A percentile compares a stretch with the other conserved stretches of the same genome.
Evolutionary conservation across 2,329 filamentous ascomycete genomes (phyloP).

Genomic region (Trichophyton simii): DNA sequence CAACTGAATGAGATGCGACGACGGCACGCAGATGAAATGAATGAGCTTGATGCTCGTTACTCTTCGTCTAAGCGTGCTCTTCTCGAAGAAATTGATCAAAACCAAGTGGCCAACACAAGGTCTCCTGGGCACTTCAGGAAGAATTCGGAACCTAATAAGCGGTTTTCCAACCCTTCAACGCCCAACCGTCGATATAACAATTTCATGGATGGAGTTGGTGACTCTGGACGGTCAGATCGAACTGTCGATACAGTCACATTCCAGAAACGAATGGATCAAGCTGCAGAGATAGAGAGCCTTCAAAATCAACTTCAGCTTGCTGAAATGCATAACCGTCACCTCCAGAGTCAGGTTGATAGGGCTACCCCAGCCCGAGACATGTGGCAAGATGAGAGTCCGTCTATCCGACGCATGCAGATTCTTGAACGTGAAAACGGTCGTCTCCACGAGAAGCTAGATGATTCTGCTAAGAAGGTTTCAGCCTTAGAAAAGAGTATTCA

Average conservation of each 20-base stretch:
- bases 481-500: slow-evolving; percentile 75
- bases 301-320: slow-evolving; percentile 89
- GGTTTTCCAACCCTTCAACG: slow-evolving; percentile 63
- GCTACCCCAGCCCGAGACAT: slow-evolving; percentile 48
- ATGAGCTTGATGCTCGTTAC: slow-evolving; percentile 50
- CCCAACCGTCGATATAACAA: slow-evolving; percentile 56
- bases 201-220: slow-evolving; percentile 49
- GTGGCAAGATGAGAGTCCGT: slow-evolving; percentile 63
- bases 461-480: slow-evolving; percentile 85
- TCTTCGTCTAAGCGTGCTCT: slow-evolving; percentile 57
- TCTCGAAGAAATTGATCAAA: slow-evolving; percentile 77
- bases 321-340: slow-evolving; percentile 88
- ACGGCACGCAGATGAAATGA: slow-evolving; percentile 58
- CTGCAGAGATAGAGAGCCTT: slow-evolving; percentile 77
- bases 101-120: slow-evolving; percentile 58
- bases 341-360: slow-evolving; percentile 75
- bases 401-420: slow-evolving; percentile 70
- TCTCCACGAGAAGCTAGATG: slow-evolving; percentile 86
- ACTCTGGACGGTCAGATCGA: slow-evolving; percentile 72
- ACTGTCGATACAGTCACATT: slow-evolving; percentile 73
- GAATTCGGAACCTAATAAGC: slow-evolving; percentile 46
- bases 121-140: slow-evolving; percentile 61
- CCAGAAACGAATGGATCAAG: slow-evolving; percentile 82
- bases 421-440: slow-evolving; percentile 84
- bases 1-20: slow-evolving; percentile 69